Evolutionary conservation across 306 rosid genomes (phyloP).

Genomic region (Lathyrus aphaca): DNA sequence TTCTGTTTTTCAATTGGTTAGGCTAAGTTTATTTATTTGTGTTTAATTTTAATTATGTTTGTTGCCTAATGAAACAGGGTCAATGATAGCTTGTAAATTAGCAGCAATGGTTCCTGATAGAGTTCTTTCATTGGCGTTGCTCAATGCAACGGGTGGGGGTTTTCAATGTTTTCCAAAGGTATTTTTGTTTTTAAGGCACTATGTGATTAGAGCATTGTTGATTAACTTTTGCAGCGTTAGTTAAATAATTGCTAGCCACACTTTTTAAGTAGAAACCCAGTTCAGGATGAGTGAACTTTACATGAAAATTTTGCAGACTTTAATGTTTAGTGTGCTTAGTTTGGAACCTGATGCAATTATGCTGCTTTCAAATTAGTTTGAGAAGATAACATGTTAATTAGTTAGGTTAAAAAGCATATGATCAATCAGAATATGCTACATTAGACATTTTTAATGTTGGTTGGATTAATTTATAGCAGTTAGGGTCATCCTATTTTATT

Average conservation of each 20-base stretch:
- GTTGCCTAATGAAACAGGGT: slow-evolving; percentile 55
- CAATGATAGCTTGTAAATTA: slow-evolving; percentile 88
- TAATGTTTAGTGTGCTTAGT: not conserved
- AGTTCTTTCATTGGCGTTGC: slow-evolving; percentile 83
- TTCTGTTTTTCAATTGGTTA: not conserved
- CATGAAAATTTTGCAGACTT: not conserved
- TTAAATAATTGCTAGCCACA: not conserved
- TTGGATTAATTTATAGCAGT: not conserved
- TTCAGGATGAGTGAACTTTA: slow-evolving; percentile 11
- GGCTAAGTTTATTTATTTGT: slow-evolving; percentile 4
- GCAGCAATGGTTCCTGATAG: slow-evolving; percentile 90
- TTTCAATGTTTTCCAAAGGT: slow-evolving; percentile 94
- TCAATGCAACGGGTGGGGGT: slow-evolving; percentile 85
- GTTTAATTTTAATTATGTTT: slow-evolving; percentile 10
- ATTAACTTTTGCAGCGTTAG: not conserved
- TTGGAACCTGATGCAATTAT: not conserved
- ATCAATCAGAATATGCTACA: not conserved
- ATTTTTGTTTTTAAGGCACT: slow-evolving; percentile 28
- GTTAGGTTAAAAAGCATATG: not conserved
- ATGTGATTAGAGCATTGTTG: not conserved
- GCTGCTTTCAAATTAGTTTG: slow-evolving; percentile 2
- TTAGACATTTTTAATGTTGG: slow-evolving; percentile 2
- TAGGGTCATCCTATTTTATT: not conserved
- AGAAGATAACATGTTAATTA: not conserved
- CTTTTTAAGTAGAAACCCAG: not conserved